Conservation (phyloP, 2,329 filamentous ascomycete species). For the Tolypocladium tropicale region DNA sequence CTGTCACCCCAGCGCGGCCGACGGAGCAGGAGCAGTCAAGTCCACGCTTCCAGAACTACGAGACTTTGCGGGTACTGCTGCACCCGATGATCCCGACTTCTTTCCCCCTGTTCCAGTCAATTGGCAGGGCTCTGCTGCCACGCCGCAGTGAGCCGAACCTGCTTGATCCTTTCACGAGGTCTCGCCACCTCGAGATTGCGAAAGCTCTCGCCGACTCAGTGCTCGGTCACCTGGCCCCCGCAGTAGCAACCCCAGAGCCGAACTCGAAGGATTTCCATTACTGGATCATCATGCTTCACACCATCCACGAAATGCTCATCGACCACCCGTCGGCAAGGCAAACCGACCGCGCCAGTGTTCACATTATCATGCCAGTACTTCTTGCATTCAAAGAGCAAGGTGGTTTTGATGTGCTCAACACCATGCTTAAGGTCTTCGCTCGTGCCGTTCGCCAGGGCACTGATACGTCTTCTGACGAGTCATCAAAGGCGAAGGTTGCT, state of each 20-base stretch:
- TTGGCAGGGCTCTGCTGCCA: constrained; percentile 72
- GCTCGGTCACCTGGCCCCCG: constrained; percentile 52
- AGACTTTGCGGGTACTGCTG: constrained; percentile 65
- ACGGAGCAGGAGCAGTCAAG: constrained; percentile 32
- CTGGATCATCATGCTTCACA: constrained; percentile 71
- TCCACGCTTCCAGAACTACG: constrained; percentile 59
- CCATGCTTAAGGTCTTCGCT: constrained; percentile 59
- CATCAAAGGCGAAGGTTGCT: constrained; percentile 36
- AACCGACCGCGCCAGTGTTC: constrained; percentile 37
- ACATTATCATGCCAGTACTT: constrained; percentile 65
- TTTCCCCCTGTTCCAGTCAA: constrained; percentile 74
- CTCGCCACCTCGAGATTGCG: constrained; percentile 44
- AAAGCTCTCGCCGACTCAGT: constrained; percentile 62
- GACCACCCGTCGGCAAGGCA: constrained; percentile 45
- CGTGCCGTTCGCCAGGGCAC: constrained; percentile 16
- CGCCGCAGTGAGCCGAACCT: constrained; percentile 45
- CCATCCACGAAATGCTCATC: constrained; percentile 67
- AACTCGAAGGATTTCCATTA: constrained; percentile 63
- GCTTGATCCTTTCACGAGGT: constrained; percentile 49
- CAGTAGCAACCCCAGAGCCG: constrained; percentile 31
- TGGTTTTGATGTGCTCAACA: constrained; percentile 65
- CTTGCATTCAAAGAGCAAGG: constrained; percentile 76
- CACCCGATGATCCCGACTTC: constrained; percentile 69
- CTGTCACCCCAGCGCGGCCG: constrained; percentile 15
- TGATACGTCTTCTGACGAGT: constrained; percentile 35